Percentiles rank a stretch among this genome's conserved stretches.
These are phyloP conservation scores for Penicillium aurantiogriseum DNA, from an alignment of 2,329 filamentous ascomycete species.

Conservation along the genomic window DNA sequence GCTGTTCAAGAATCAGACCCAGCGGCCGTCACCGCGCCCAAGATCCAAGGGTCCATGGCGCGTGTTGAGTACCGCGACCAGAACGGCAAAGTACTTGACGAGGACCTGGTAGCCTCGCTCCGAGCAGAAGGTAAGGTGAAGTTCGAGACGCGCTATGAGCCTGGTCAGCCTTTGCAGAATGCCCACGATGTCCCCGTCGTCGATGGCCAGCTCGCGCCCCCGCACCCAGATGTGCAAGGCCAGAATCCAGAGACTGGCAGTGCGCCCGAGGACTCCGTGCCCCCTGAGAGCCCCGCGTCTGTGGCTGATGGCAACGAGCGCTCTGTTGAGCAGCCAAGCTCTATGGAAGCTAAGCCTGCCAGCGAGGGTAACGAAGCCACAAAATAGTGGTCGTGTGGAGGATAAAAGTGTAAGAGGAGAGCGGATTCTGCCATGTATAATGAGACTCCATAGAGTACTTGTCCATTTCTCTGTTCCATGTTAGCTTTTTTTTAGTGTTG, in stretches of 20 bases:
- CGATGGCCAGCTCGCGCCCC: constrained; percentile 47
- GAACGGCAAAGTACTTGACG: constrained; percentile 81
- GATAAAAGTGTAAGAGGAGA: constrained; percentile 2
- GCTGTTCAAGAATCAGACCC: constrained; percentile 20
- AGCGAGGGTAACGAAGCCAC: constrained; percentile 51
- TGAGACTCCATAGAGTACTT: constrained; percentile 17
- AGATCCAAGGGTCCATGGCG: constrained; percentile 63
- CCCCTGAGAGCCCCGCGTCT: constrained; percentile 42
- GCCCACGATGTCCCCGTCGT: constrained; percentile 69
- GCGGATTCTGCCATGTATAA: constrained; percentile 20
- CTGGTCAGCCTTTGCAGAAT: constrained; percentile 73
- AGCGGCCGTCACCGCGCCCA: constrained; percentile 23
- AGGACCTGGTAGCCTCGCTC: constrained; percentile 77
- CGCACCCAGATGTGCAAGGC: constrained; percentile 58
- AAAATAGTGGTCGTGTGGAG: constrained; percentile 23
- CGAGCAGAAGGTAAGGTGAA: constrained; percentile 77
- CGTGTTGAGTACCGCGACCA: constrained; percentile 93
- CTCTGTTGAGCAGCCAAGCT: constrained; percentile 36
- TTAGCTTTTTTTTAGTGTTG: constrained; percentile 8
- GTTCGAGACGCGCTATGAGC: constrained; percentile 95
- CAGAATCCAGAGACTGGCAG: constrained; percentile 57
- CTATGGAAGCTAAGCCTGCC: constrained; percentile 45
- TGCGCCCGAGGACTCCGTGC: constrained; percentile 36
- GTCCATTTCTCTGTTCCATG: constrained; percentile 6
- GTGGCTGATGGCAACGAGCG: constrained; percentile 38